A percentile compares a stretch with the other conserved stretches of the same genome.
Evolutionary conservation across 1,284 basidiomycete genomes (phyloP).

Genomic region (Farysia itapuensis): DNA sequence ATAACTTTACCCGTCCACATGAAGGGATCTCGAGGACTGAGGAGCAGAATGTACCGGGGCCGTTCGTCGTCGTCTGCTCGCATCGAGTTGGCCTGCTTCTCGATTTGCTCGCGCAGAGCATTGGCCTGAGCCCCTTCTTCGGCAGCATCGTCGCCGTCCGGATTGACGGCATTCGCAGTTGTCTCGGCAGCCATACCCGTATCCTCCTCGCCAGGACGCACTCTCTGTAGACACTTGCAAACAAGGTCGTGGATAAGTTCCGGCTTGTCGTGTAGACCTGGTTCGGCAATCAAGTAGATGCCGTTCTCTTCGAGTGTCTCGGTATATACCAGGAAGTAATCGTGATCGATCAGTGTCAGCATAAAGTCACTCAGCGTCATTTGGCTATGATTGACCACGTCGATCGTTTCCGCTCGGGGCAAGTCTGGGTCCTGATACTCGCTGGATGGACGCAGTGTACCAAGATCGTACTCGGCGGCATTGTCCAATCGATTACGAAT

Average conservation of each 20-base stretch:
- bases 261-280: constrained; percentile 78
- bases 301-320: constrained; percentile 84
- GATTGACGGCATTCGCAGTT: constrained; percentile 18
- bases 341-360: constrained; percentile 76
- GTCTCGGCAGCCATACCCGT: constrained; percentile 26
- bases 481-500: constrained; percentile 81
- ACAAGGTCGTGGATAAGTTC: constrained; percentile 80
- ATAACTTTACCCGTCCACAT: constrained; percentile 89
- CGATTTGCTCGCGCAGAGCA: constrained; percentile 21
- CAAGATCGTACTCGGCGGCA: constrained; percentile 88
- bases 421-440: constrained; percentile 28
- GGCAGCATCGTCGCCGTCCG: constrained; percentile 25
- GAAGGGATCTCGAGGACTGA: constrained; percentile 84
- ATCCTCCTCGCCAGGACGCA: constrained; percentile 38
- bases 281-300: constrained; percentile 88
- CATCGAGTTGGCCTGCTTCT: constrained; percentile 22
- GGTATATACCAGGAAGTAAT: constrained; percentile 94
- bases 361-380: constrained; percentile 77
- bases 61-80: constrained; percentile 59
- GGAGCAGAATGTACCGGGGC: constrained; percentile 74
- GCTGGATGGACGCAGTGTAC: constrained; percentile 62
- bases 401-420: constrained; percentile 11
- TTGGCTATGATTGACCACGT: constrained; percentile 3
- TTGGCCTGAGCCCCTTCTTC: constrained; percentile 18
- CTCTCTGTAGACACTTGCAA: constrained; percentile 69